Base-by-base conservation (phyloP, 345 rosid genomes). In the Pistacia vera region DNA sequence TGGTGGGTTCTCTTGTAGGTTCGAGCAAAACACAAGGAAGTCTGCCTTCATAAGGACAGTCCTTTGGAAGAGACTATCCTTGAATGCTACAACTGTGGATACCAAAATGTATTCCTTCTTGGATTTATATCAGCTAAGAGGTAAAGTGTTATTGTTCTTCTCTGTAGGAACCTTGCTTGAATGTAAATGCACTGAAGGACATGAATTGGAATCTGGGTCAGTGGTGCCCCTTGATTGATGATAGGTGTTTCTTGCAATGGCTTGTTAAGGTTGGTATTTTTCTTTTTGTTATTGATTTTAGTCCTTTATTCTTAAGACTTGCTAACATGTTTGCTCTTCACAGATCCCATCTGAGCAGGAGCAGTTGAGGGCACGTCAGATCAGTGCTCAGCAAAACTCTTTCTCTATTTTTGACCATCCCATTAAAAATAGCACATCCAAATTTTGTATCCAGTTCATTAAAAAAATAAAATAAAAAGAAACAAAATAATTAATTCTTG, bases 151-250 rank as follows among this genome's bases (percentile, higher is more conserved):
- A 98, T 97, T 17, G 99, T 97, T 70, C 98, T 97, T 76, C 96
- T 97, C 4, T 97, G 99, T 79, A 87, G 99, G 99, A 97, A 65
- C 99, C 99, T 48, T 97, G 99, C 85, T 88, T 97, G 87, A 97
- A 83, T 72, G 98, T 97, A 25, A 97, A 97, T 84, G 99, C 99
- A 54, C 79, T 97, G 86, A 97, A 97, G 88, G 99, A 97, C 88
- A 92, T 97, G 99, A 97, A 94, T 66, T 97, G 99, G 99, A 98
- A 97, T 79, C 82, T 94, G 74, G 94, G 99, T 83, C 98, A 97
- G 78, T 97, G 99, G 99, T 94, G 97, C 75, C 98, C 99, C 68
- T 86, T 97, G 78, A 97, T 97, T 81, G 99, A 97, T 74, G 99
- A 97, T 81, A 92, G 99, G 81, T 97, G 99, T 84, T 97, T 97